These are phyloP conservation scores for Trichophyton simii DNA, from an alignment of 2,329 filamentous ascomycete species.

Conservation along the genomic window DNA sequence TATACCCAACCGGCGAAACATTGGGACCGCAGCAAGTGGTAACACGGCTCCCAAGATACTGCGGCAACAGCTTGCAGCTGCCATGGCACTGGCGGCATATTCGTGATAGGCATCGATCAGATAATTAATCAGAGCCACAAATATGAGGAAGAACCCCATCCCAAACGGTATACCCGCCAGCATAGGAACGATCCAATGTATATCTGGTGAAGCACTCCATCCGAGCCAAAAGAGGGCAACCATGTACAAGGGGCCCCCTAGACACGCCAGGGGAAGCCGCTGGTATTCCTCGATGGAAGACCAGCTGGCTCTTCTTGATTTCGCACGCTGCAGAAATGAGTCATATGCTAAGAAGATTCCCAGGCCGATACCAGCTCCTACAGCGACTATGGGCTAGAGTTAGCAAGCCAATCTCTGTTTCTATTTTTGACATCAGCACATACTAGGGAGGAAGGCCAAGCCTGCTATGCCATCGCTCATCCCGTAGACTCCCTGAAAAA, in stretches of 20 bases:
- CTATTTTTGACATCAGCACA: neutral
- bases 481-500: slow-evolving; percentile 7
- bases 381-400: neutral
- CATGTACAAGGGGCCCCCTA: too few species aligned
- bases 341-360: too few species aligned
- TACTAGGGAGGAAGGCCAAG: slow-evolving; percentile 10
- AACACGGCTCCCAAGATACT: too few species aligned
- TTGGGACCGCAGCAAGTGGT: too few species aligned
- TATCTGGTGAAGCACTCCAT: slow-evolving; percentile 2
- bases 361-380: neutral
- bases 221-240: too few species aligned
- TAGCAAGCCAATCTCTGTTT: neutral
- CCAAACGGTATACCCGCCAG: slow-evolving; percentile 51
- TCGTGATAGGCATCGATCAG: slow-evolving; percentile 42
- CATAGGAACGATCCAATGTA: slow-evolving; percentile 39
- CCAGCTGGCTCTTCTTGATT: too few species aligned
- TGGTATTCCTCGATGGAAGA: too few species aligned
- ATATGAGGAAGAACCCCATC: slow-evolving; percentile 49
- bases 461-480: slow-evolving; percentile 10
- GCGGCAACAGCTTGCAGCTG: too few species aligned
- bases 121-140: slow-evolving; percentile 54
- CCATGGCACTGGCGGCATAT: too few species aligned
- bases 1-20: too few species aligned
- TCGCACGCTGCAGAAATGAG: too few species aligned
- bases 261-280: too few species aligned